Percentiles rank a stretch among this genome's conserved stretches.
Conservation (phyloP, 2,329 filamentous ascomycete species). For the Penicillium frequentans region DNA sequence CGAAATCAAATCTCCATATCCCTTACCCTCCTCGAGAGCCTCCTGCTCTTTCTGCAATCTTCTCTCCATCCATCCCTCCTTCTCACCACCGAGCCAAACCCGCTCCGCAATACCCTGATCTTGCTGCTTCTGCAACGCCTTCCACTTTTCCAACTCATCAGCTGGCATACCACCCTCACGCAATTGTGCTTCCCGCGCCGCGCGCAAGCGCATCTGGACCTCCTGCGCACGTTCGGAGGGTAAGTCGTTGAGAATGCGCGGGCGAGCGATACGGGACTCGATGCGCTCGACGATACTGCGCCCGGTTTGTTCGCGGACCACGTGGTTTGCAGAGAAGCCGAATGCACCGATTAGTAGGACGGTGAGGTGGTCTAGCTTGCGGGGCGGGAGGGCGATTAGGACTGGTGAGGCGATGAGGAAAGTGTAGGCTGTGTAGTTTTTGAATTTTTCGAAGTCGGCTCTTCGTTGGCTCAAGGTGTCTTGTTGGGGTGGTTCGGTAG, state of each 20-base stretch:
- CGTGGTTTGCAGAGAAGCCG: slow-evolving; percentile 39
- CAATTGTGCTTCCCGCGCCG: slow-evolving; percentile 28
- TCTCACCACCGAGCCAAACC: slow-evolving; percentile 45
- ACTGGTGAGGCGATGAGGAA: slow-evolving; percentile 37
- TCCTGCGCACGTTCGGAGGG: slow-evolving; percentile 36
- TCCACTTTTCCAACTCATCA: slow-evolving; percentile 37
- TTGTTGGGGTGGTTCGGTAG: slow-evolving; percentile 8
- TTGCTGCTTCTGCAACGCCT: slow-evolving; percentile 26
- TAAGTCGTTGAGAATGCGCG: slow-evolving; percentile 18
- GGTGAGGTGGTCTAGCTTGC: slow-evolving; percentile 39
- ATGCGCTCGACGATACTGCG: slow-evolving; percentile 36
- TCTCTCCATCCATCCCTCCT: slow-evolving; percentile 45
- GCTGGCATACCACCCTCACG: slow-evolving; percentile 14
- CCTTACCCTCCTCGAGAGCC: slow-evolving; percentile 44
- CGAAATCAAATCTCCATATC: slow-evolving; percentile 47
- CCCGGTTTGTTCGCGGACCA: slow-evolving; percentile 39
- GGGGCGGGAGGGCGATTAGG: slow-evolving; percentile 36
- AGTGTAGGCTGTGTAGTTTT: slow-evolving; percentile 39
- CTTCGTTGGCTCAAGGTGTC: slow-evolving; percentile 21
- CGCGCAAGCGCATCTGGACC: slow-evolving; percentile 32
- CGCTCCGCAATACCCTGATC: slow-evolving; percentile 31
- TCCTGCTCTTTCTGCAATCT: slow-evolving; percentile 44
- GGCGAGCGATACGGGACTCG: slow-evolving; percentile 24
- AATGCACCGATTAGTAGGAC: slow-evolving; percentile 41
- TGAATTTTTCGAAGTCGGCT: slow-evolving; percentile 42